phyloP scores from a whole-genome alignment of 805 yeast genomes.

The Suhomyces kilbournensis region DNA sequence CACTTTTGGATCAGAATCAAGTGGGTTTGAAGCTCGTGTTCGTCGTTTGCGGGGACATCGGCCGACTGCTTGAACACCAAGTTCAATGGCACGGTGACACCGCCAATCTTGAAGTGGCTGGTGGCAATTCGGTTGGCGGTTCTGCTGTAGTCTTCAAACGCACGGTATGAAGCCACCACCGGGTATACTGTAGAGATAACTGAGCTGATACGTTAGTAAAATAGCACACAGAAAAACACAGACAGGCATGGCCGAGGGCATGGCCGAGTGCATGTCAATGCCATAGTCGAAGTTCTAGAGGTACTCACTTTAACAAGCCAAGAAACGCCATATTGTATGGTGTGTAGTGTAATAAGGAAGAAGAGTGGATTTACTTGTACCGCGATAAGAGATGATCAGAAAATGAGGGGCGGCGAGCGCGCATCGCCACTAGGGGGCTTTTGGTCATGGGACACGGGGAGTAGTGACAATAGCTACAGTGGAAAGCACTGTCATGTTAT shows the following conservation, averaged over 20 bases:
- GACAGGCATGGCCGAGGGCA: too few relatives aligned
- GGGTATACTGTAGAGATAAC: conserved; percentile 54
- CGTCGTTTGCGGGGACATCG: conserved; percentile 8
- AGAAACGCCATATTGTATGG: neutral
- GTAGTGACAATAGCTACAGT: neutral
- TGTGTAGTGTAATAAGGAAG: neutral
- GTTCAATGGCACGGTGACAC: conserved; percentile 36
- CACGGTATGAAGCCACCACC: conserved; percentile 55
- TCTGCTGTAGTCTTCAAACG: conserved; percentile 44
- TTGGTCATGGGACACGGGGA: neutral
- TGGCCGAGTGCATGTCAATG: too few relatives aligned
- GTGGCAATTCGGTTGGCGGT: conserved; percentile 27
- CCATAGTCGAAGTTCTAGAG: too few relatives aligned
- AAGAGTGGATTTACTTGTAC: neutral
- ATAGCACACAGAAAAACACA: too few relatives aligned
- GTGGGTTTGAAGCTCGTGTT: conserved; percentile 16
- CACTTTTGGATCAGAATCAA: conserved; percentile 37
- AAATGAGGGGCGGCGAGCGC: neutral
- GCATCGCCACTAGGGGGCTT: neutral
- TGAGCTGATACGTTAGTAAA: conserved; percentile 17
- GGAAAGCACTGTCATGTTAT: too few relatives aligned
- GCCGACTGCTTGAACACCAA: conserved; percentile 2
- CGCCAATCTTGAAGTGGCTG: conserved; percentile 32
- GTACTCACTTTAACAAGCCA: neutral
- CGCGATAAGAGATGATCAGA: conserved; percentile 6